Percentiles rank a stretch among this genome's conserved stretches.
phyloP scores from a whole-genome alignment of 306 rosid species.

The Oemleria cerasiformis region DNA sequence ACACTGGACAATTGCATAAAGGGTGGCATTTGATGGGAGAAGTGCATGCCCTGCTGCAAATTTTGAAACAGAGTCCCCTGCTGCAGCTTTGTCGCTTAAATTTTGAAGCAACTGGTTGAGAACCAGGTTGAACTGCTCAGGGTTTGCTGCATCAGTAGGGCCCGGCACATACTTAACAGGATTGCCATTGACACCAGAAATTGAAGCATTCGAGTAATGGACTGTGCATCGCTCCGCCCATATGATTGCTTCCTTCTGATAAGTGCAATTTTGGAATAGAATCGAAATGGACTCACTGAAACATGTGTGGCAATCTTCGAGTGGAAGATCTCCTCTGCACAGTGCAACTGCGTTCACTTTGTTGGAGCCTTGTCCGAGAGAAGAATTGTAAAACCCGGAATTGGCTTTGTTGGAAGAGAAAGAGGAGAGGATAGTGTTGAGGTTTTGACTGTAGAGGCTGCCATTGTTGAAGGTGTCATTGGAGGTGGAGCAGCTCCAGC shows the following conservation, averaged over 20 bases:
- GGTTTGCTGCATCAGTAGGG: background rate
- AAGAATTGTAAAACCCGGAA: conserved; percentile 10
- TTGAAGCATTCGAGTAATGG: conserved; percentile 16
- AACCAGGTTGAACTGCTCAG: background rate
- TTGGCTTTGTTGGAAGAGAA: background rate
- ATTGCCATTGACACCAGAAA: background rate
- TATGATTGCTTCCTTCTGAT: conserved; percentile 14
- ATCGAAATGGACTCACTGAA: conserved; percentile 1
- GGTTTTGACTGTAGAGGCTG: conserved; percentile 19
- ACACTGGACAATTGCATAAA: conserved; percentile 22
- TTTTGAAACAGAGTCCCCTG: background rate
- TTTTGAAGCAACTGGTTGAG: background rate
- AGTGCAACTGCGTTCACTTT: conserved; percentile 26
- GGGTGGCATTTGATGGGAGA: background rate
- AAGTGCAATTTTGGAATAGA: conserved; percentile 9
- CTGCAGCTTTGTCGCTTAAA: conserved; percentile 2
- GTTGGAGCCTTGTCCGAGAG: conserved; percentile 21
- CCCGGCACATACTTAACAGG: background rate
- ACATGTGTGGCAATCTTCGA: conserved; percentile 16
- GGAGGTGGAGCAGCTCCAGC: conserved; percentile 18
- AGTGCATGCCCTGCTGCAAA: conserved; percentile 17
- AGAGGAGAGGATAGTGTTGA: conserved; percentile 5
- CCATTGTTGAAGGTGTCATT: background rate
- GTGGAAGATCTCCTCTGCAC: conserved; percentile 18
- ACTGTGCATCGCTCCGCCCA: conserved; percentile 21